These are phyloP conservation scores for Fusarium compactum DNA, from an alignment of 2,329 filamentous ascomycete genomes.

Conservation along the genomic window DNA sequence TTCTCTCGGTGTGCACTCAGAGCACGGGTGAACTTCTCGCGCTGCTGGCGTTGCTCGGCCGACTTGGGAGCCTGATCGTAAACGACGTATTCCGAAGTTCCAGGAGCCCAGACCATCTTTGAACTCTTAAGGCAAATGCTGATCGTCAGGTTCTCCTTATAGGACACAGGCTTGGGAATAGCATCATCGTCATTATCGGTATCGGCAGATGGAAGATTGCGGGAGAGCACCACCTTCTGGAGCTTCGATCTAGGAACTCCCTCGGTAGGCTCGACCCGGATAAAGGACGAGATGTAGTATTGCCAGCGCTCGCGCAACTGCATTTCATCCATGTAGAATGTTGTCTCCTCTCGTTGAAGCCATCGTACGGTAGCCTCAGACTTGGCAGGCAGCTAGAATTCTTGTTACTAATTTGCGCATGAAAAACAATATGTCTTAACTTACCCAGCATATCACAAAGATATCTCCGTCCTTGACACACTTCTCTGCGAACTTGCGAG, in stretches of 20 bases:
- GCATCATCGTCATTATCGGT: conserved; percentile 73
- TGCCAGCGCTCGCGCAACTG: conserved; percentile 88
- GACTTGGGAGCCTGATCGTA: conserved; percentile 77
- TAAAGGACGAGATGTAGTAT: conserved; percentile 94
- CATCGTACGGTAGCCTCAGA: conserved; percentile 79
- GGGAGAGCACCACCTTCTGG: conserved; percentile 75
- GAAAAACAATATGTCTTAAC: conserved; percentile 54
- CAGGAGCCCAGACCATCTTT: conserved; percentile 81
- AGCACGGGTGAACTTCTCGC: conserved; percentile 65
- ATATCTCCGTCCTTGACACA: conserved; percentile 92
- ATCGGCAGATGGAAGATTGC: conserved; percentile 75
- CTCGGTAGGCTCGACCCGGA: conserved; percentile 88
- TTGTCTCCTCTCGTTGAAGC: conserved; percentile 75
- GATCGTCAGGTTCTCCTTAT: conserved; percentile 75
- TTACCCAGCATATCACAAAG: conserved; percentile 90
- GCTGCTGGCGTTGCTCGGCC: conserved; percentile 70
- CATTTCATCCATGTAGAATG: conserved; percentile 91
- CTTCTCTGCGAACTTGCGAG: conserved; percentile 92
- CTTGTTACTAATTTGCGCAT: conserved; percentile 48
- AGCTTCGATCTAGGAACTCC: conserved; percentile 75
- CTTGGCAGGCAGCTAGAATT: conserved; percentile 72
- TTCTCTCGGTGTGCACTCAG: conserved; percentile 72
- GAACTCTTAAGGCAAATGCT: conserved; percentile 83
- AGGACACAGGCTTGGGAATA: conserved; percentile 70
- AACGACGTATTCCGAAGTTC: conserved; percentile 77